Evolutionary conservation across 2,329 filamentous ascomycete species (phyloP).

Genomic region (Colletotrichum australisinense): DNA sequence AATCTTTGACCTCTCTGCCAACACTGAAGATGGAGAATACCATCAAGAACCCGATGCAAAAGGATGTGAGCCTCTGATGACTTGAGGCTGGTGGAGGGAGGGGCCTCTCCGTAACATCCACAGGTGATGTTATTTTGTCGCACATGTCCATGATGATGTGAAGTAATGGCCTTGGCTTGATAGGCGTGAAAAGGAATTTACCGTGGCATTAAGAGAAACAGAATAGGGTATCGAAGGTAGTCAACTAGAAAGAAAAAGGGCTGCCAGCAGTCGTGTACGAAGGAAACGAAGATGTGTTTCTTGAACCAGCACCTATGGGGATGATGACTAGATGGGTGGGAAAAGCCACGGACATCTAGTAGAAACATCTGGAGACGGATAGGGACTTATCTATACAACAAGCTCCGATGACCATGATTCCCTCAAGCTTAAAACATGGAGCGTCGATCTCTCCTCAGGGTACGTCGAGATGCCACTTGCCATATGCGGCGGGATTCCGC

Average conservation of each 20-base stretch:
- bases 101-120: background rate
- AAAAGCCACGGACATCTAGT: background rate
- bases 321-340: background rate
- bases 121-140: constrained; percentile 5
- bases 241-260: background rate
- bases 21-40: constrained; percentile 33
- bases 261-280: constrained; percentile 18
- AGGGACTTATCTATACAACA: constrained; percentile 13
- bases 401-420: background rate
- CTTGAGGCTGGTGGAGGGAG: background rate
- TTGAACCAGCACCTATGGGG: background rate
- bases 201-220: constrained; percentile 1
- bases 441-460: constrained; percentile 6
- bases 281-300: background rate
- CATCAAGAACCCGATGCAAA: constrained; percentile 25
- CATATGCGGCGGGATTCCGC: constrained; percentile 6
- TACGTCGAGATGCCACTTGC: background rate
- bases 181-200: background rate
- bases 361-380: background rate
- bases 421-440: constrained; percentile 21
- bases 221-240: background rate
- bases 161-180: background rate
- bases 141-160: constrained; percentile 10
- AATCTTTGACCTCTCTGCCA: constrained; percentile 17
- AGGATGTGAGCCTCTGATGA: background rate